Conservation (phyloP, 2,329 filamentous ascomycete species). For the Phyllosticta paracitricarpa region DNA sequence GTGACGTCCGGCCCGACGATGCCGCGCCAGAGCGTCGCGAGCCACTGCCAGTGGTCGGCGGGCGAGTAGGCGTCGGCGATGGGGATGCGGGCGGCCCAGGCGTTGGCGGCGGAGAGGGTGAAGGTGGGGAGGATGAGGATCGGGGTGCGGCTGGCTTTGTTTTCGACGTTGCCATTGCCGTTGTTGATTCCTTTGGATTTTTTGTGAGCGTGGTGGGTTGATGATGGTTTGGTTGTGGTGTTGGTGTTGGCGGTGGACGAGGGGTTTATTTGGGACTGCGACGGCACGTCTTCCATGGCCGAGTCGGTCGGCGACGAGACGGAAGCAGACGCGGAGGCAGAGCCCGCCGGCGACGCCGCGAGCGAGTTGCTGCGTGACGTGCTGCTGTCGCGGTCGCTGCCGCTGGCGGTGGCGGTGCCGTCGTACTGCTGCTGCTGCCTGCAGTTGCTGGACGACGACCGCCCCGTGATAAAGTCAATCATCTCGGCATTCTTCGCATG, state of each 20-base stretch:
- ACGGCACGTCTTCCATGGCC: conserved; percentile 11
- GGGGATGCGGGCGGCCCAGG: conserved; percentile 61
- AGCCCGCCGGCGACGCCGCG: background rate
- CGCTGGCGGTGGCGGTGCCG: background rate
- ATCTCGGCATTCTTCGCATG: conserved; percentile 67
- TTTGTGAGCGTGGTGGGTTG: conserved; percentile 11
- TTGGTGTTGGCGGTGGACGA: too few species aligned
- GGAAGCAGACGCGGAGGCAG: background rate
- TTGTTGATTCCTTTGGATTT: background rate
- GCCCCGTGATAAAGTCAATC: conserved; percentile 41
- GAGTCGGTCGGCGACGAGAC: conserved; percentile 1
- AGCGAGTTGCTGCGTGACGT: background rate
- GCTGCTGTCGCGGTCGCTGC: background rate
- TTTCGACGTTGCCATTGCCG: background rate
- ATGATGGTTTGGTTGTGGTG: conserved; percentile 21
- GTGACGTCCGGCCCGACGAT: conserved; percentile 73
- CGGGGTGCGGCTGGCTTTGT: conserved; percentile 38
- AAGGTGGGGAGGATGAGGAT: conserved; percentile 71
- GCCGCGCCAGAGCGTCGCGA: conserved; percentile 85
- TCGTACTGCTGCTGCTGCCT: background rate
- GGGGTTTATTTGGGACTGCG: conserved; percentile 5
- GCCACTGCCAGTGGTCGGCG: conserved; percentile 96
- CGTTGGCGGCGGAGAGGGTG: conserved; percentile 68
- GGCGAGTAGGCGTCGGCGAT: conserved; percentile 69
- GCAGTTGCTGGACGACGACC: too few species aligned